Percentiles rank a stretch among this genome's conserved stretches.
Conservation (phyloP, 2,329 filamentous ascomycete species). For the Coniella vitis region DNA sequence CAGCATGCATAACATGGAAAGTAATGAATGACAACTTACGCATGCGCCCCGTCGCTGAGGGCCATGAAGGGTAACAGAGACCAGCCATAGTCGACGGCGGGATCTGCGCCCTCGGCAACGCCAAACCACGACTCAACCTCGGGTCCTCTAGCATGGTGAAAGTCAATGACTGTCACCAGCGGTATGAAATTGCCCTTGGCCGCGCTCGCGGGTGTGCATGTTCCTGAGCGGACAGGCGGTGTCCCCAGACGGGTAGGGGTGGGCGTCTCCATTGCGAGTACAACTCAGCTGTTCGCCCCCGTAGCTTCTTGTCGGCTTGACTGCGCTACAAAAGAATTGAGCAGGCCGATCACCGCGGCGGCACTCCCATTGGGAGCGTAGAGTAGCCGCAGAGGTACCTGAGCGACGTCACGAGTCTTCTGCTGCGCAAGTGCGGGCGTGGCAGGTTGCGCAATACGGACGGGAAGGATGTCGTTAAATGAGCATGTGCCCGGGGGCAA, state of each 20-base stretch:
- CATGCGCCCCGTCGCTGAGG: conserved; percentile 88
- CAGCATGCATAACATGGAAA: neutral
- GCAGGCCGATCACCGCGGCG: neutral
- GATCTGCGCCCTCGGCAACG: conserved; percentile 64
- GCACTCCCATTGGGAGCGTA: conserved; percentile 5
- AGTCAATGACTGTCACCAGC: conserved; percentile 73
- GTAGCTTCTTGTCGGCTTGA: neutral
- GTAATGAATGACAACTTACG: conserved; percentile 49
- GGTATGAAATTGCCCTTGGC: conserved; percentile 45
- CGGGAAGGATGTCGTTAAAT: neutral
- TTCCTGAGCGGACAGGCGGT: conserved; percentile 8
- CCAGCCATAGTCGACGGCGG: conserved; percentile 83
- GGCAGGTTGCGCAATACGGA: neutral
- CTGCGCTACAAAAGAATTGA: neutral
- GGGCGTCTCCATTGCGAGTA: conserved; percentile 11
- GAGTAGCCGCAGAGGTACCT: neutral
- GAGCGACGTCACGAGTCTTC: neutral
- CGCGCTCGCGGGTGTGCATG: conserved; percentile 15
- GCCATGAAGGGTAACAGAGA: conserved; percentile 92
- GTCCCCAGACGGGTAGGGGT: conserved; percentile 12
- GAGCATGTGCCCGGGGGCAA: too few species aligned
- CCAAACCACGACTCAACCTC: conserved; percentile 94
- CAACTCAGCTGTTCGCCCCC: conserved; percentile 1
- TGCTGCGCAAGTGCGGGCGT: neutral
- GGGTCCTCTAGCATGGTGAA: conserved; percentile 79